Evolutionary conservation across 2,329 filamentous ascomycete species (phyloP), one percentile per base, ranked within the genome.

Genomic region (Ophiostoma himal-ulmi): DNA sequence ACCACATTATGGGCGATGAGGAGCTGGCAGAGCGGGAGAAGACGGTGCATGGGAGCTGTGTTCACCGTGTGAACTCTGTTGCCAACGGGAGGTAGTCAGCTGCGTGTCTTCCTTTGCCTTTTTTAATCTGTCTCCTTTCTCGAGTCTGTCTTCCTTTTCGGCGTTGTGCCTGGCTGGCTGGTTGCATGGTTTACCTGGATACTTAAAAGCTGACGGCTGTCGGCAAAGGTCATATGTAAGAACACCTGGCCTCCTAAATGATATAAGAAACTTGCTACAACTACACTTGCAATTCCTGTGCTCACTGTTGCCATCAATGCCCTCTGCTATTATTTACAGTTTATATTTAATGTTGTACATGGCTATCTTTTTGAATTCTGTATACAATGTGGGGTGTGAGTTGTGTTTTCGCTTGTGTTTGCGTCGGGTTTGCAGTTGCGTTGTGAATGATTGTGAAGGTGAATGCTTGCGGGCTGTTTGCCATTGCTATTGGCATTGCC

Each of bases 1-100:
- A 99, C 77, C 90, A 89, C 75, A 82, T 91, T 67, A 83, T 91
- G 70, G 89, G 90, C 36, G 84, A 85, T 62, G 95, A 99, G 79
- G 95, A 98, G 75, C 78, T 78, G 69, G 79, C 80, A 6, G 84
- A 86, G 71, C 84, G 83, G 70, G 76, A 76, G 52, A 79, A 79
- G 60, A 74, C 78, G 77, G 69, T 76, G 22, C 71, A 71, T 73
- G 77, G 79, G 68, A 77, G 76, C 68, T 84, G 83, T 71, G 73
- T 76, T 20, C 83, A 84, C 70, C 74, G 73, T 7, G 74, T n/a
- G 52, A 26, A 5, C 22, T 8, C 44, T n/a, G 17, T 48, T 20
- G 44, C 17, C 1, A 57, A 57, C 10, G 52, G 52, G n/a, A 26
- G 52, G 52, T 57, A 26, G 11, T 26, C 44, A 17, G 6, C 44